Evolutionary conservation across 1,284 basidiomycete genomes (phyloP), one percentile per base, ranked within the genome.

Genomic region (Coniferiporia weirii): DNA sequence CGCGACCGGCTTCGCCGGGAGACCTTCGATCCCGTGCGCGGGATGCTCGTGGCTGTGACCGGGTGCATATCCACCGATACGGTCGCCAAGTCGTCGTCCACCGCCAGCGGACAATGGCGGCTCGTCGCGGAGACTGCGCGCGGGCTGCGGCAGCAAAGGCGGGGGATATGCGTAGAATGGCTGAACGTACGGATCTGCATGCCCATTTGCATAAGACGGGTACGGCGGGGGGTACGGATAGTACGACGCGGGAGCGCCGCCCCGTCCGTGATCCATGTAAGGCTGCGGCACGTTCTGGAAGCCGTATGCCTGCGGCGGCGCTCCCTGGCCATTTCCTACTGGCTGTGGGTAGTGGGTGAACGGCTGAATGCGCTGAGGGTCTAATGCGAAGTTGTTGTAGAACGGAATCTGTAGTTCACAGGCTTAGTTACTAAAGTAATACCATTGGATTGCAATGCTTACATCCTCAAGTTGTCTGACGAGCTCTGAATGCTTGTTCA

Each of bases 381-480:
- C 94, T 60, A 96, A 82, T 34, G 90, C 91, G 70, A 95, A 97
- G 71, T 91, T 93, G 73, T 97, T 96, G 77, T 93, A 93, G 71
- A 89, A 91, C 36, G 89, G 82, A 62, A 94, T 72, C 91, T 95
- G 66, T 43, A 60, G 65, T 4, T 61, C 60, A 61, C 65, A 36
- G 61, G 60, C 22, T 63, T 64, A 72, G 64, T 65, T 62, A 57
- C 55, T 61, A 59, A 48, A 15, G 15, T 32, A 27, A n/a, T 13
- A 54, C 38, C 52, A 51, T 49, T 52, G n/a, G 46, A 44, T 46
- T 60, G 44, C 61, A 56, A 48, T 60, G 46, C 72, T 69, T 71
- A 91, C 89, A 66, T 91, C 88, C 43, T 91, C 88, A n/a, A 92
- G 79, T 55, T 77, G 72, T 66, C 84, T 88, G 59, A 93, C 82